phyloP scores from a whole-genome alignment of 345 rosid genomes.

The Salix exigua region DNA sequence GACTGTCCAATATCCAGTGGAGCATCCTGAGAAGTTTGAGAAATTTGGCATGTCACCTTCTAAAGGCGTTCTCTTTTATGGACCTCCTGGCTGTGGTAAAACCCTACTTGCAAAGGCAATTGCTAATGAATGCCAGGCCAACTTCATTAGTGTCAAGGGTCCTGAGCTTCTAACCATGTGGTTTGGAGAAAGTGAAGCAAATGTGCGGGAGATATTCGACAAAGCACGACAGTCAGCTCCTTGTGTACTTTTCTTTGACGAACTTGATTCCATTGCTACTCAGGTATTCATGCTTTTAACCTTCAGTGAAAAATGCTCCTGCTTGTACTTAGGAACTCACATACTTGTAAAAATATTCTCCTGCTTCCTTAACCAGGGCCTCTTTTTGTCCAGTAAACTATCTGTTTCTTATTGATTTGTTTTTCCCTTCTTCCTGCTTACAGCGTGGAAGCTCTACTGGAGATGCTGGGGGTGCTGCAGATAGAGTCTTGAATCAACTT shows the following conservation, averaged over 20 bases:
- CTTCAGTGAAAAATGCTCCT: background rate
- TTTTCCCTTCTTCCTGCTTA: background rate
- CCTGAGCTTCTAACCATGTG: slow-evolving; percentile 38
- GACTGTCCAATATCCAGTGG: slow-evolving; percentile 40
- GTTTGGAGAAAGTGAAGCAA: slow-evolving; percentile 41
- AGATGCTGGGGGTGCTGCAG: slow-evolving; percentile 43
- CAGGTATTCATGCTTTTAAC: slow-evolving; percentile 18
- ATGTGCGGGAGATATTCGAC: slow-evolving; percentile 35
- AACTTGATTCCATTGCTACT: slow-evolving; percentile 36
- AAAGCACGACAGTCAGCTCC: slow-evolving; percentile 40
- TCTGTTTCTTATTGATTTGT: background rate
- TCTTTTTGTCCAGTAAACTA: background rate
- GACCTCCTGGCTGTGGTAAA: slow-evolving; percentile 36
- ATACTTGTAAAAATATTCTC: background rate
- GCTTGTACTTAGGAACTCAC: background rate
- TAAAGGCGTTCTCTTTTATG: slow-evolving; percentile 37
- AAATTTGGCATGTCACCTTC: slow-evolving; percentile 42
- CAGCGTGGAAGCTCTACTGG: slow-evolving; percentile 34
- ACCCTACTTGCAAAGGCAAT: slow-evolving; percentile 40
- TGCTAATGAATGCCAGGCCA: slow-evolving; percentile 38
- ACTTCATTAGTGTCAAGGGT: slow-evolving; percentile 35
- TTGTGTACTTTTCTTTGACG: slow-evolving; percentile 37
- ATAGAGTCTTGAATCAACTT: slow-evolving; percentile 36
- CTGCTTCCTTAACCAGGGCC: background rate
- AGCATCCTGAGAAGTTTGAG: slow-evolving; percentile 41